Conservation (phyloP, 106 monocot species). For the Triglochin maritima region DNA sequence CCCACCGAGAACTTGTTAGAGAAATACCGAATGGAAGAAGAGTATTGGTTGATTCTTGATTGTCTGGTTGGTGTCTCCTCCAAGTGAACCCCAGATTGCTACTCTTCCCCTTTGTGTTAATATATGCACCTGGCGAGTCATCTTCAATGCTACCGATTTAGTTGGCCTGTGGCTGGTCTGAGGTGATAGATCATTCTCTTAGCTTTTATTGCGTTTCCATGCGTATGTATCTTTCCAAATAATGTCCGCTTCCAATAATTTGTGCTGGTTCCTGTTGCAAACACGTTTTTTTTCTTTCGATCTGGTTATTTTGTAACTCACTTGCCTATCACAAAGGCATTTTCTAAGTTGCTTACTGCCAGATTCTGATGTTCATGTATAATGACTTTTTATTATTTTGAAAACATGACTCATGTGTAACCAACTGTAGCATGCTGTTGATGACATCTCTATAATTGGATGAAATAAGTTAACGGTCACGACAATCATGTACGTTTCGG, state of each 20-base stretch:
- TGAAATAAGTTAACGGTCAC: too few species aligned
- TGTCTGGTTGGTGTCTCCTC: neutral
- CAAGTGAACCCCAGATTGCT: neutral
- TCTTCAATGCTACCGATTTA: neutral
- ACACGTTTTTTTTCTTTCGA: neutral
- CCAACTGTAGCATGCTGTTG: too few species aligned
- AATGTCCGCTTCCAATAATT: slow-evolving; percentile 1
- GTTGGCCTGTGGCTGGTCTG: slow-evolving; percentile 6
- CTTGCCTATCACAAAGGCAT: too few species aligned
- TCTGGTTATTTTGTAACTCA: neutral
- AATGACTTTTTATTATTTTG: neutral
- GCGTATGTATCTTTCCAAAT: neutral
- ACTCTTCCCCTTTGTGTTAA: slow-evolving; percentile 6
- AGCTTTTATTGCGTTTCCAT: slow-evolving; percentile 2
- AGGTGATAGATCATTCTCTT: slow-evolving; percentile 16
- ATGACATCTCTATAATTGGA: too few species aligned
- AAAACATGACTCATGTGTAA: neutral
- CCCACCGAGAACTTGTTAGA: neutral
- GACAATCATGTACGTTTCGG: too few species aligned
- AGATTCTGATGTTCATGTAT: too few species aligned
- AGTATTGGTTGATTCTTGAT: too few species aligned
- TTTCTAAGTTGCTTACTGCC: too few species aligned
- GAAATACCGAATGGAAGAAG: neutral
- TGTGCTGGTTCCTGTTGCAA: neutral
- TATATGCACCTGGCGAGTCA: slow-evolving; percentile 16